Base-by-base conservation (phyloP, 1,139 yeast genomes). In the Lodderomyces parapsilosis region DNA sequence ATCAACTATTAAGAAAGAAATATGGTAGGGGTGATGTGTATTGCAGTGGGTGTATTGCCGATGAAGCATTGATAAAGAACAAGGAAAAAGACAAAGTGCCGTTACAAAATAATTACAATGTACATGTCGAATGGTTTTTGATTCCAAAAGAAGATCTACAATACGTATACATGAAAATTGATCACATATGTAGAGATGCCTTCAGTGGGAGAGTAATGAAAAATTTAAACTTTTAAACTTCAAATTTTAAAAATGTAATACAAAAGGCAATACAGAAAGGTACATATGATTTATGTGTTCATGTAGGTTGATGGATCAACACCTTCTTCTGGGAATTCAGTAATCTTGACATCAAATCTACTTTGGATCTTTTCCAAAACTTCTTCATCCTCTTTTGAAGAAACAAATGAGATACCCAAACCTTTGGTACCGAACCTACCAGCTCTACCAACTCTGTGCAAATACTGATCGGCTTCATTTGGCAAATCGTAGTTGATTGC, bases 371-470 rank as follows among this genome's bases (percentile, higher is more conserved):
- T 86, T 60, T 81, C 89, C 67, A 94, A 79, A 42, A 91, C 88
- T 71, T 86, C 89, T 67, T 89, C 90, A 62, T 93, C 99, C 52
- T 84, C 94, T 58, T 83, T 86, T 47, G 82, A 76, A 34, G 95
- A 79, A 44, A 93, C 96, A 57, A 93, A 87, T 40, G 97, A 89
- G 49, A 93, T 79, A 43, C 97, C 96, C 59, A 93, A 83, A 74
- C 99, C 99, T 76, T 93, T 93, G 65, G 99, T 93, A 77, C 99
- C 99, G 61, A 93, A 93, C 80, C 99, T 90, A 72, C 99, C 99
- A 56, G 99, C 99, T 82, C 99, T 90, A 65, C 99, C 99, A 50
- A 93, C 99, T 76, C 99, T 88, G 77, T 93, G 99, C 65, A 93
- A 81, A 72, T 93, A 93, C 71, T 93, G 97, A 71, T 93, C 99